A percentile compares a stretch with the other conserved stretches of the same genome.
These are phyloP conservation scores for Colletotrichum navitas DNA, from an alignment of 2,329 filamentous ascomycete species.

Conservation along the genomic window DNA sequence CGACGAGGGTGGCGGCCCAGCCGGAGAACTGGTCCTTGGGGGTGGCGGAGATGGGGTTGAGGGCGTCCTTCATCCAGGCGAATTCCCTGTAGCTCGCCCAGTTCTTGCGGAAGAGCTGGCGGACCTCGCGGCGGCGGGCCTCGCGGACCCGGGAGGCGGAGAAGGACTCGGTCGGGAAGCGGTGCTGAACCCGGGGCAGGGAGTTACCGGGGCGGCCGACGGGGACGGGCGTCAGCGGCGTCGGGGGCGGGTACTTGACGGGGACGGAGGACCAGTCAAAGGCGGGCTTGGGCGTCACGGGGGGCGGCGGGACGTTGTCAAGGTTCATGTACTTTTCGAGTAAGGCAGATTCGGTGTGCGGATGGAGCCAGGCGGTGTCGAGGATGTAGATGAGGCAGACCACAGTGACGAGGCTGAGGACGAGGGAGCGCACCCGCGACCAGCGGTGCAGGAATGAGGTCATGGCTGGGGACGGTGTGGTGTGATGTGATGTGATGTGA, in stretches of 20 bases:
- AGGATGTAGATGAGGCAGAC: conserved; percentile 27
- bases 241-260: conserved; percentile 46
- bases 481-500: background rate
- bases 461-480: background rate
- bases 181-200: conserved; percentile 54
- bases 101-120: conserved; percentile 50
- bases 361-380: conserved; percentile 1
- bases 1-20: conserved; percentile 61
- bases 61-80: conserved; percentile 62
- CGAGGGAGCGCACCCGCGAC: conserved; percentile 30
- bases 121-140: conserved; percentile 52
- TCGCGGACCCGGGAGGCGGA: conserved; percentile 46
- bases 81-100: conserved; percentile 60
- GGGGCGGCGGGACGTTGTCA: conserved; percentile 30
- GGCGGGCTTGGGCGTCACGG: conserved; percentile 46
- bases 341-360: conserved; percentile 25
- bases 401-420: conserved; percentile 7
- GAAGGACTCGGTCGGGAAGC: conserved; percentile 46
- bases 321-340: conserved; percentile 52
- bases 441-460: conserved; percentile 23
- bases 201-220: conserved; percentile 21
- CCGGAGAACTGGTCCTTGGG: conserved; percentile 59
- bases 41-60: conserved; percentile 56
- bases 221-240: conserved; percentile 46
- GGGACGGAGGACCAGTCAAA: conserved; percentile 54